phyloP scores from a whole-genome alignment of 2,329 filamentous ascomycete species.

The Ophiostoma himal-ulmi region DNA sequence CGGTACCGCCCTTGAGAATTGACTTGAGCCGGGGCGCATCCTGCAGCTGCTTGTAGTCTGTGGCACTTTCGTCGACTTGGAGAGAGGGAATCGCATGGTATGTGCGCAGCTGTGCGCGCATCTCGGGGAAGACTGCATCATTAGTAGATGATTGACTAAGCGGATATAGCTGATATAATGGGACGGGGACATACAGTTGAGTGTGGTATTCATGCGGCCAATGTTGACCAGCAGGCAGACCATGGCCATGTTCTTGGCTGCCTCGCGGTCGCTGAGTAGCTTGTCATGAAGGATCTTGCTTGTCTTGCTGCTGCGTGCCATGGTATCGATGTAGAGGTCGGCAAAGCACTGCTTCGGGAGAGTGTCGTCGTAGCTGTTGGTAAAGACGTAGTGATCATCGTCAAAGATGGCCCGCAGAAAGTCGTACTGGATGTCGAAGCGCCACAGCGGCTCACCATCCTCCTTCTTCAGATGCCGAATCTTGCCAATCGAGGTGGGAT shows the following conservation, averaged over 20 bases:
- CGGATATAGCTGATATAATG: constrained; percentile 25
- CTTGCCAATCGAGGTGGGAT: constrained; percentile 52
- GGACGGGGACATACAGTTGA: constrained; percentile 69
- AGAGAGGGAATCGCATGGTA: constrained; percentile 97
- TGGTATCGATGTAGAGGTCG: constrained; percentile 95
- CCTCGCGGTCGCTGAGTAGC: constrained; percentile 81
- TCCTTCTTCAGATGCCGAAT: constrained; percentile 83
- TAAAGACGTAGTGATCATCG: constrained; percentile 70
- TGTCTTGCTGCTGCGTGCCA: constrained; percentile 97
- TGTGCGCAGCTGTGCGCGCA: constrained; percentile 94
- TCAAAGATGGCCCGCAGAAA: constrained; percentile 77
- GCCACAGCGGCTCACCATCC: constrained; percentile 80
- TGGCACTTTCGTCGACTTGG: constrained; percentile 89
- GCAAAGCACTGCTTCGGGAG: constrained; percentile 72
- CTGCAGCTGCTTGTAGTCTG: constrained; percentile 95
- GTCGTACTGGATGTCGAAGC: constrained; percentile 82
- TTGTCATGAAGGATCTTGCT: constrained; percentile 98
- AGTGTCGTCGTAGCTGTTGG: constrained; percentile 72
- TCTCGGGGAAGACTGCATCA: constrained; percentile 85
- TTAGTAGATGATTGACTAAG: constrained; percentile 20
- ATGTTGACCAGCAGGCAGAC: constrained; percentile 96
- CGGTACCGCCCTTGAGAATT: constrained; percentile 91
- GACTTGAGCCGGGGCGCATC: constrained; percentile 94
- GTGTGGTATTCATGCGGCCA: constrained; percentile 95
- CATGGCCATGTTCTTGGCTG: constrained; percentile 98